Percentiles rank a stretch among this genome's conserved stretches.
Conservation (phyloP, 352 stramenopile genomes). For the Elongisporangium senticosum region DNA sequence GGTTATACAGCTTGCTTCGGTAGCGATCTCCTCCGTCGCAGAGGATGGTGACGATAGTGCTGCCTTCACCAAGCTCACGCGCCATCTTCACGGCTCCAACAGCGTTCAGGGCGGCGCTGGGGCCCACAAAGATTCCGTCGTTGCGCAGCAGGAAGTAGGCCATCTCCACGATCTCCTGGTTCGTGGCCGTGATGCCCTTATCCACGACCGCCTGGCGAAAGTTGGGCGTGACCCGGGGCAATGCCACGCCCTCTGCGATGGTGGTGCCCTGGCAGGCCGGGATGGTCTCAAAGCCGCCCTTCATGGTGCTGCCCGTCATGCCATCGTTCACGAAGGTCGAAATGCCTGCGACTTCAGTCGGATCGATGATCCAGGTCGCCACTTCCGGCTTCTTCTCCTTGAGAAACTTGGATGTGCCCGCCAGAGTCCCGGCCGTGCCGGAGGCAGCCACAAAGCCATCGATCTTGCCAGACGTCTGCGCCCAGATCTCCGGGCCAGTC, state of each 20-base stretch:
- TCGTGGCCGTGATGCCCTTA: constrained; percentile 87
- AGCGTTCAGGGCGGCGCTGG: constrained; percentile 71
- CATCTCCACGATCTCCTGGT: constrained; percentile 94
- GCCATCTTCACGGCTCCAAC: constrained; percentile 81
- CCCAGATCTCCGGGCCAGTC: constrained; percentile 88
- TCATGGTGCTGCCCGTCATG: constrained; percentile 51
- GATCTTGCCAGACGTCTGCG: constrained; percentile 81
- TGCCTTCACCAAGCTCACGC: constrained; percentile 49
- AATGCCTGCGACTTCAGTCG: constrained; percentile 79
- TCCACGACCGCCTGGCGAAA: constrained; percentile 87
- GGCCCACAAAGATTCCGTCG: constrained; percentile 91
- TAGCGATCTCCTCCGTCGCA: constrained; percentile 79
- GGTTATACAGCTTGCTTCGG: constrained; percentile 79
- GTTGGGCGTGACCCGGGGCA: constrained; percentile 91
- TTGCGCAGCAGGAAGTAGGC: constrained; percentile 86
- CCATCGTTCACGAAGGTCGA: constrained; percentile 79
- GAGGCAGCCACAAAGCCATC: constrained; percentile 90
- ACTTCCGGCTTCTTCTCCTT: constrained; percentile 75
- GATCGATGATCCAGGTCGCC: constrained; percentile 73
- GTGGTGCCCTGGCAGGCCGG: constrained; percentile 74
- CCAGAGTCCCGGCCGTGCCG: constrained; percentile 91
- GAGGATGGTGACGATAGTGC: constrained; percentile 78
- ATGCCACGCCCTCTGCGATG: constrained; percentile 93
- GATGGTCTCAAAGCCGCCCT: constrained; percentile 89
- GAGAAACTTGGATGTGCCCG: constrained; percentile 90